phyloP scores from a whole-genome alignment of 1,284 basidiomycete genomes.

The Cystobasidium slooffiae region DNA sequence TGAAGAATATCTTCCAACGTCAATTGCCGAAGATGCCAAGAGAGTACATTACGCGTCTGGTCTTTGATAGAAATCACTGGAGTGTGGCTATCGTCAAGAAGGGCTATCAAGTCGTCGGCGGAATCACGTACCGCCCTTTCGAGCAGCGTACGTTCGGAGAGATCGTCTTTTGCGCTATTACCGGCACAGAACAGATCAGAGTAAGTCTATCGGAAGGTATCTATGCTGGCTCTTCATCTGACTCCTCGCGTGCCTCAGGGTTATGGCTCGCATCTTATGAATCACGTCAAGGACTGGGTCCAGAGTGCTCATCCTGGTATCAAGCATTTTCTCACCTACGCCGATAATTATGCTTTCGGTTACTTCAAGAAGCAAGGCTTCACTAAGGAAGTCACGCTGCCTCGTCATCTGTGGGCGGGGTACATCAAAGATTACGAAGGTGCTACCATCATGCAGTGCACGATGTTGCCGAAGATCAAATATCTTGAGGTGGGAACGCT shows the following conservation, averaged over 20 bases:
- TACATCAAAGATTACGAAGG: slow-evolving; percentile 99
- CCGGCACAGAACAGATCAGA: slow-evolving; percentile 95
- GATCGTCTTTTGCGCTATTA: slow-evolving; percentile 98
- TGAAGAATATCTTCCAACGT: slow-evolving; percentile 96
- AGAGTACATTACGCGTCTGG: slow-evolving; percentile 95
- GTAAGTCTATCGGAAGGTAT: slow-evolving; percentile 59
- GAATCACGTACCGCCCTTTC: slow-evolving; percentile 97
- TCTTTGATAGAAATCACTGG: slow-evolving; percentile 90
- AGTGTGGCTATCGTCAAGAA: slow-evolving; percentile 93
- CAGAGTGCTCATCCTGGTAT: slow-evolving; percentile 75
- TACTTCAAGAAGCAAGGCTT: slow-evolving; percentile 67
- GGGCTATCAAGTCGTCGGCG: slow-evolving; percentile 94
- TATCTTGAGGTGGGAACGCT: slow-evolving; percentile 83
- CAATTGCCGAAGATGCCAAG: slow-evolving; percentile 99
- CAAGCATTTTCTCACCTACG: slow-evolving; percentile 96
- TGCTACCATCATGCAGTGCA: slow-evolving; percentile 98
- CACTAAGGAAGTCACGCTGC: slow-evolving; percentile 92
- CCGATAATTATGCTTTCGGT: slow-evolving; percentile 74
- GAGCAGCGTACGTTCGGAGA: slow-evolving; percentile 93
- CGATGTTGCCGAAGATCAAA: slow-evolving; percentile 86
- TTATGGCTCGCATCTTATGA: slow-evolving; percentile 98
- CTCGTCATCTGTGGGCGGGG: slow-evolving; percentile 91
- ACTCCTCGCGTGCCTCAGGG: slow-evolving; percentile 64
- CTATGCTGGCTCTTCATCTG: neutral
- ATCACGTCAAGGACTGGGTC: slow-evolving; percentile 95